Percentiles rank a stretch among this genome's conserved stretches.
Conservation (phyloP, 768 basidiomycete genomes). For the Lactifluus piperatus region DNA sequence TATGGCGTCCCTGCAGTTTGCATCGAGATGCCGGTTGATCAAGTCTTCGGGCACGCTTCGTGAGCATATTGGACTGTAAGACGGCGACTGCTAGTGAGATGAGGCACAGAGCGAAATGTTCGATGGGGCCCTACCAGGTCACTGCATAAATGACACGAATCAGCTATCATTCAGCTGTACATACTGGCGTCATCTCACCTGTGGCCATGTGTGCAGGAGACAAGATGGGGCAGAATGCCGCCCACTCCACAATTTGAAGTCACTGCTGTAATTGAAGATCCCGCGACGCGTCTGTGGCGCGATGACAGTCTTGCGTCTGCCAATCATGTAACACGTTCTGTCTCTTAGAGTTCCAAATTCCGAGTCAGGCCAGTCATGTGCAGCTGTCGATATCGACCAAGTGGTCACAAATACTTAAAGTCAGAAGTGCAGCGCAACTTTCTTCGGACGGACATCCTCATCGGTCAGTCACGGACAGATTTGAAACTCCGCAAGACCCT, state of each 20-base stretch:
- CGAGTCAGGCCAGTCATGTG: neutral
- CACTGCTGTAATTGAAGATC: neutral
- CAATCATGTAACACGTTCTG: neutral
- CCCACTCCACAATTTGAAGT: no score
- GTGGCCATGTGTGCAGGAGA: neutral
- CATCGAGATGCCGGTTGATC: conserved; percentile 15
- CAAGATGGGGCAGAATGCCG: neutral
- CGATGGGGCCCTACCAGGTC: conserved; percentile 6
- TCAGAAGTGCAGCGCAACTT: no score
- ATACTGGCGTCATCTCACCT: neutral
- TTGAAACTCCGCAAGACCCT: no score
- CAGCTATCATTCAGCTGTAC: neutral
- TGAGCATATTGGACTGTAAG: conserved; percentile 13
- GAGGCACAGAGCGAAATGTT: neutral
- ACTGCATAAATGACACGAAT: neutral
- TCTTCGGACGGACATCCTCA: no score
- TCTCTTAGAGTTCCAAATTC: neutral
- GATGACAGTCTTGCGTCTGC: neutral
- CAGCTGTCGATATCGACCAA: no score
- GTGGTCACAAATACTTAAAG: no score
- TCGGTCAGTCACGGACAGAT: no score
- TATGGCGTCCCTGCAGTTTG: conserved; percentile 12
- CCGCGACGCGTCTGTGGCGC: conserved; percentile 1
- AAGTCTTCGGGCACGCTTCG: conserved; percentile 7
- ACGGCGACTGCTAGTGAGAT: neutral